Percentiles rank a stretch among this genome's conserved stretches.
phyloP scores from a whole-genome alignment of 1,284 basidiomycete species.

The Pseudozyma pruni region DNA sequence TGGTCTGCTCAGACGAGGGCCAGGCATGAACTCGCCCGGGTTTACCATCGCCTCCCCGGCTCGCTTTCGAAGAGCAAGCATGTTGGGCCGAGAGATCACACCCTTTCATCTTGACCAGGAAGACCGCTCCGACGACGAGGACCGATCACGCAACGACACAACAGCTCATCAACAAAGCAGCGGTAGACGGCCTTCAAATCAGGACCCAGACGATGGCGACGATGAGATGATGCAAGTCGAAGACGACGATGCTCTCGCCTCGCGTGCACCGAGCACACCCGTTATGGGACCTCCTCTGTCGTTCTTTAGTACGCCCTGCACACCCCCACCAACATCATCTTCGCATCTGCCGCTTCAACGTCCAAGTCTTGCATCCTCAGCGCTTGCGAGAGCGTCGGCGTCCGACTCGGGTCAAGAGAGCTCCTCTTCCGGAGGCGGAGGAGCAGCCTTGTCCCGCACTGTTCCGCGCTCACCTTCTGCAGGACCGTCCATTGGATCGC shows the following conservation, averaged over 20 bases:
- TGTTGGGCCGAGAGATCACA: conserved; percentile 55
- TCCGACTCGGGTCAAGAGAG: conserved; percentile 49
- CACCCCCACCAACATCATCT: conserved; percentile 20
- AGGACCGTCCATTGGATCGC: conserved; percentile 22
- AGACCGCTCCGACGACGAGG: conserved; percentile 22
- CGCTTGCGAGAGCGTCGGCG: conserved; percentile 24
- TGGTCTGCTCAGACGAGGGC: conserved; percentile 23
- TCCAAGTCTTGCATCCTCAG: conserved; percentile 15
- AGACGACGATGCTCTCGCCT: conserved; percentile 18
- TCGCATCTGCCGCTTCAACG: conserved; percentile 6
- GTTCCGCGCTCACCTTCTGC: conserved; percentile 23
- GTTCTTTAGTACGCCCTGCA: conserved; percentile 24
- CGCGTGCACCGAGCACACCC: conserved; percentile 21
- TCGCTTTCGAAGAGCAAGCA: conserved; percentile 49
- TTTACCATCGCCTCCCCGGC: conserved; percentile 33
- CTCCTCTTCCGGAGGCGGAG: conserved; percentile 32
- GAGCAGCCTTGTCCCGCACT: conserved; percentile 9
- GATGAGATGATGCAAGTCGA: conserved; percentile 43
- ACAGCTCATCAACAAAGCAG: conserved; percentile 9
- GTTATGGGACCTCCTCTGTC: conserved; percentile 37
- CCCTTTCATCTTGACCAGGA: conserved; percentile 36
- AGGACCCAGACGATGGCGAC: conserved; percentile 41
- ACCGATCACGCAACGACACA: background rate
- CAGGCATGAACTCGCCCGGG: conserved; percentile 34
- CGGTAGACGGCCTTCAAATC: conserved; percentile 2